Evolutionary conservation across 2,329 filamentous ascomycete species (phyloP).

Genomic region (Plectosphaerella sp.): DNA sequence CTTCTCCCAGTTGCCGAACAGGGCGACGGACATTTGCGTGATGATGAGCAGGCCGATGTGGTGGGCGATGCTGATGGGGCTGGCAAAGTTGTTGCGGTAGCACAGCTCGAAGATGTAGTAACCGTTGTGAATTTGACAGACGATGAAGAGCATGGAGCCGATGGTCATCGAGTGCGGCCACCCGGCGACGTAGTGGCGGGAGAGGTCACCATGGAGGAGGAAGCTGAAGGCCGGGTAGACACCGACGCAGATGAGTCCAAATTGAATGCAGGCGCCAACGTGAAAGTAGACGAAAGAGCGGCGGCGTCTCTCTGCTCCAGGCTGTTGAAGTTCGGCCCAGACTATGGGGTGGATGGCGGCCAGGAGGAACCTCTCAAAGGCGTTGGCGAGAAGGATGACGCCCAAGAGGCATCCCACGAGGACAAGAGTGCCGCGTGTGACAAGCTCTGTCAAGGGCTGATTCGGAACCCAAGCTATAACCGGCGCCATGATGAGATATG

Average conservation of each 20-base stretch:
- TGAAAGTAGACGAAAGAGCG: constrained; percentile 13
- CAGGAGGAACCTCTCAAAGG: constrained; percentile 11
- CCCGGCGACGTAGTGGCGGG: neutral
- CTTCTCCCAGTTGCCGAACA: constrained; percentile 5
- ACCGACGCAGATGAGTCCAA: constrained; percentile 8
- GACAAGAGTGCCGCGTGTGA: constrained; percentile 8
- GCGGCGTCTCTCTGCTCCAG: constrained; percentile 9
- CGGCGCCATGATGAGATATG: too few relatives aligned
- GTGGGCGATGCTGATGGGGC: constrained; percentile 10
- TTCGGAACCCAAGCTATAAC: neutral
- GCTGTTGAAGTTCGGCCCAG: constrained; percentile 3
- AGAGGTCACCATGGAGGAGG: constrained; percentile 1
- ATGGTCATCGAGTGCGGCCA: neutral
- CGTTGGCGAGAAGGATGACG: constrained; percentile 7
- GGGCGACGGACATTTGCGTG: constrained; percentile 9
- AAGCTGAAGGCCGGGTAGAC: constrained; percentile 9
- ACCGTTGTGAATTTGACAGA: constrained; percentile 9
- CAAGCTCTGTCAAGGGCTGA: constrained; percentile 5
- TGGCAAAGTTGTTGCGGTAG: constrained; percentile 11
- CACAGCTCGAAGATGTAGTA: constrained; percentile 14
- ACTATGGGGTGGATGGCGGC: constrained; percentile 5
- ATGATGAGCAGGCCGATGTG: constrained; percentile 1
- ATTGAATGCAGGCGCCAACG: constrained; percentile 9
- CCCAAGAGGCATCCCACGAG: constrained; percentile 8
- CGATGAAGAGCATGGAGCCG: constrained; percentile 11